phyloP scores from a whole-genome alignment of 2,329 filamentous ascomycete genomes.

The Balansia obtecta region DNA sequence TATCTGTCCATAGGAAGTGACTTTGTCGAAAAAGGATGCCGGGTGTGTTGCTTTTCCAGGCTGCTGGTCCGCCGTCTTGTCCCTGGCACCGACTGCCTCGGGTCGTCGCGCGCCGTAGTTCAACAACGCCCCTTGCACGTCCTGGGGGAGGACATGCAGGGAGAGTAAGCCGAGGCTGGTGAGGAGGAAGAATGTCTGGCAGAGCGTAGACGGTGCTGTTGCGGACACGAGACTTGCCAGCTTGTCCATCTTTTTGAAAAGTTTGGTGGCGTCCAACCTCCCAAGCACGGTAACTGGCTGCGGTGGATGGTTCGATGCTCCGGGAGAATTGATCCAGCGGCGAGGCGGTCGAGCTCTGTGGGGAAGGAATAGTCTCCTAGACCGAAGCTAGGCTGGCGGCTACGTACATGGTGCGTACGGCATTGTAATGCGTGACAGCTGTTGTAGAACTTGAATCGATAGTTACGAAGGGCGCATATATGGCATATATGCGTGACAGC shows the following conservation, averaged over 20 bases:
- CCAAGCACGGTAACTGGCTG: too few species aligned
- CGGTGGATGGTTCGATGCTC: too few species aligned
- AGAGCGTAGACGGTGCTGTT: background rate
- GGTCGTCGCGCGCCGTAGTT: conserved; percentile 37
- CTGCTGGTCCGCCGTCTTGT: background rate
- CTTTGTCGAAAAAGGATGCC: conserved; percentile 7
- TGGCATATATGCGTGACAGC: too few species aligned
- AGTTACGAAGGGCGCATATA: too few species aligned
- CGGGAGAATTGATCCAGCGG: too few species aligned
- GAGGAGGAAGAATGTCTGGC: conserved; percentile 34
- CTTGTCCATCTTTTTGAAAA: background rate
- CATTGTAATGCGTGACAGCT: too few species aligned
- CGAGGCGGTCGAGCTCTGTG: too few species aligned
- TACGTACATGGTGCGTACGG: too few species aligned
- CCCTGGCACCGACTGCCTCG: background rate
- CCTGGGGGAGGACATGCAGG: conserved; percentile 30
- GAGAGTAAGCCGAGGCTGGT: conserved; percentile 26
- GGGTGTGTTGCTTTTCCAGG: background rate
- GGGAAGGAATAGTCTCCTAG: too few species aligned
- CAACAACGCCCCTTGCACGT: conserved; percentile 31
- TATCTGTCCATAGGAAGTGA: conserved; percentile 38
- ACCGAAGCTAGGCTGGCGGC: too few species aligned
- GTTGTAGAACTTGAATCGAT: too few species aligned
- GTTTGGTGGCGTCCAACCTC: background rate
- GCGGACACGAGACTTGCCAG: background rate